Conservation (phyloP, 2,329 filamentous ascomycete genomes). For the Cladosporium phlei region DNA sequence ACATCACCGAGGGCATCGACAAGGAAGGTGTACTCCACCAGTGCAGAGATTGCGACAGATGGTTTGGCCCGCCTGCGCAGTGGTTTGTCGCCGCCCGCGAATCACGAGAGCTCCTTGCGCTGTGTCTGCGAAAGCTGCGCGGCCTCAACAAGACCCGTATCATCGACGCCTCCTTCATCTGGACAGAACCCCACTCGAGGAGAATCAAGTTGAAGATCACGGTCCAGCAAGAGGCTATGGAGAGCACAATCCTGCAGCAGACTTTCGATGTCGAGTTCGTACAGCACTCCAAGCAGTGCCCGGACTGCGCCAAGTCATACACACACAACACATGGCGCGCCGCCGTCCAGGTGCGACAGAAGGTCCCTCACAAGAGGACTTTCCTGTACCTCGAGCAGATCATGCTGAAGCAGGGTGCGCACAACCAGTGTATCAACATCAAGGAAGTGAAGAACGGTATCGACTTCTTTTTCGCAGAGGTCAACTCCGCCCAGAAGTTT, state of each 20-base stretch:
- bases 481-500: slow-evolving; percentile 89
- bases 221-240: slow-evolving; percentile 67
- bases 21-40: slow-evolving; percentile 85
- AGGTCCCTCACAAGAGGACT: slow-evolving; percentile 90
- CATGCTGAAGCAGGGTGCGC: slow-evolving; percentile 88
- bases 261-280: slow-evolving; percentile 92
- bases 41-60: slow-evolving; percentile 91
- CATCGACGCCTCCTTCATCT: slow-evolving; percentile 93
- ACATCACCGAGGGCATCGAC: slow-evolving; percentile 87
- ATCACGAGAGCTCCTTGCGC: slow-evolving; percentile 83
- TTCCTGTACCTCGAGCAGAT: slow-evolving; percentile 85
- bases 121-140: slow-evolving; percentile 83
- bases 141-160: slow-evolving; percentile 87
- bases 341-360: slow-evolving; percentile 90
- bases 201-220: slow-evolving; percentile 93
- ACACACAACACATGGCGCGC: slow-evolving; percentile 95
- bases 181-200: slow-evolving; percentile 95
- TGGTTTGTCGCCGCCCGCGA: slow-evolving; percentile 85
- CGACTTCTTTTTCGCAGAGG: slow-evolving; percentile 87
- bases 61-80: slow-evolving; percentile 77
- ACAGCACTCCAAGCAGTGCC: slow-evolving; percentile 86
- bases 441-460: slow-evolving; percentile 94
- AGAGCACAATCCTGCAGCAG: slow-evolving; percentile 75
- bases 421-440: slow-evolving; percentile 94
- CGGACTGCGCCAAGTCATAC: slow-evolving; percentile 92